Evolutionary conservation across 2,329 filamentous ascomycete genomes (phyloP).

Genomic region (Neofusicoccum parvum): DNA sequence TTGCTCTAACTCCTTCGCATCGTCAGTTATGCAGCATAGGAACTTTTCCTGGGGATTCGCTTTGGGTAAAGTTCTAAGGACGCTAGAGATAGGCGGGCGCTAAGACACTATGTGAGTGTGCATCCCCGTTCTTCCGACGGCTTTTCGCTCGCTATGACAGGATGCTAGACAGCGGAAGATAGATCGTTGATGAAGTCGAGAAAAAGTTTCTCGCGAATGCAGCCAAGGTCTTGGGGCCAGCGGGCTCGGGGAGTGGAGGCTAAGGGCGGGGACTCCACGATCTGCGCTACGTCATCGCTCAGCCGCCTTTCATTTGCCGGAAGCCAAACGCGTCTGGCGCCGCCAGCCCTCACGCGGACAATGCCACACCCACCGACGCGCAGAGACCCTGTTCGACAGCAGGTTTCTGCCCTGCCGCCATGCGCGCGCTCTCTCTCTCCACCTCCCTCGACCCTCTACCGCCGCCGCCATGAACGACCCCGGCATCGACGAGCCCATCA

Average conservation of each 20-base stretch:
- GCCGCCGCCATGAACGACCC: slow-evolving; percentile 52
- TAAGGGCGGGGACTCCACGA: background rate
- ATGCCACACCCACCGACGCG: background rate
- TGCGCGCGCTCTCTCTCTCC: background rate
- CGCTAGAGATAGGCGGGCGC: too few species aligned
- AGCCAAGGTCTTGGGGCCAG: background rate
- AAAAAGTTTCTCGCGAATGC: background rate
- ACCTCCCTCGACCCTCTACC: background rate
- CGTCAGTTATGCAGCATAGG: too few species aligned
- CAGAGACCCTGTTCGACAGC: too few species aligned
- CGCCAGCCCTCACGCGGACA: background rate
- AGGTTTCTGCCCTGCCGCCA: too few species aligned
- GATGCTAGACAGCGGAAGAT: background rate
- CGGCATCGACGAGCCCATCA: slow-evolving; percentile 53
- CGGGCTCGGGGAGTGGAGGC: background rate
- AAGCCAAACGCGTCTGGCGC: background rate
- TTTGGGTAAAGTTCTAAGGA: too few species aligned
- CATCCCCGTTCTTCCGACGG: too few species aligned
- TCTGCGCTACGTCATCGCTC: slow-evolving; percentile 7
- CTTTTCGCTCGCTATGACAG: too few species aligned
- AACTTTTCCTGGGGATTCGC: too few species aligned
- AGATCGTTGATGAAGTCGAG: background rate
- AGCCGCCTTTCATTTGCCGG: background rate
- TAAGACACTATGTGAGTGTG: too few species aligned
- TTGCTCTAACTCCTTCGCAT: too few species aligned